Percentiles rank a stretch among this genome's conserved stretches.
phyloP scores from a whole-genome alignment of 192 early-diverging fungal genomes.

The Backusella circina region DNA sequence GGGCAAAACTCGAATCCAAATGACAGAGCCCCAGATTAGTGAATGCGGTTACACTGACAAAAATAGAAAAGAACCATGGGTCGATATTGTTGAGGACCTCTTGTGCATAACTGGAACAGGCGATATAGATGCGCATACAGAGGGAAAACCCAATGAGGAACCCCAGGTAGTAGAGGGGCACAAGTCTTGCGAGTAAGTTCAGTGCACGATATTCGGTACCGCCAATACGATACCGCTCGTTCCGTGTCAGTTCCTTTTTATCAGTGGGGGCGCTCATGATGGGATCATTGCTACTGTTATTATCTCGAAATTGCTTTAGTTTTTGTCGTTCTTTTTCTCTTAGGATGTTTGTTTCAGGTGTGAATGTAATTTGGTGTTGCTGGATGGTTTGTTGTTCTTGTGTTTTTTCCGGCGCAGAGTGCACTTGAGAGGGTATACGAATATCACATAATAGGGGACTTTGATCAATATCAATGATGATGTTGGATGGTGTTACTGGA shows the following conservation, averaged over 20 bases:
- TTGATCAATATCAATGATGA: not conserved
- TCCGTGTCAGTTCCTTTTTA: conserved; percentile 15
- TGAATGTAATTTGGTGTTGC: not conserved
- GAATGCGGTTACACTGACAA: conserved; percentile 16
- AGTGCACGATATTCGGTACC: conserved; percentile 32
- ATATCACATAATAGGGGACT: not conserved
- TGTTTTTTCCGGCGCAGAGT: not conserved
- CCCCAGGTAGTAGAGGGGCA: conserved; percentile 22
- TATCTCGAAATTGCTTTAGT: not conserved
- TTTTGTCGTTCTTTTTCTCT: not conserved
- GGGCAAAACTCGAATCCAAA: conserved; percentile 23
- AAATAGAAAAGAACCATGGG: conserved; percentile 30
- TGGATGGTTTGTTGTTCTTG: not conserved
- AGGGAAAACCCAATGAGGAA: conserved; percentile 10
- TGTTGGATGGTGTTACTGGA: not conserved
- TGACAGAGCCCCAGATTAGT: conserved; percentile 25
- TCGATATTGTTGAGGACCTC: conserved; percentile 15
- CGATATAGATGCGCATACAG: conserved; percentile 23
- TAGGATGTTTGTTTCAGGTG: not conserved
- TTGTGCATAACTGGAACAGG: conserved; percentile 21
- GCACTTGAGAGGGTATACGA: not conserved
- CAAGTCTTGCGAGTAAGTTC: conserved; percentile 11
- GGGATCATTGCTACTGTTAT: not conserved
- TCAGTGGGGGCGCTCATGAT: conserved; percentile 6
- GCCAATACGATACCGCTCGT: conserved; percentile 26